Base-by-base conservation (phyloP, 208 protist genomes). In the Trypanosoma boissoni region DNA sequence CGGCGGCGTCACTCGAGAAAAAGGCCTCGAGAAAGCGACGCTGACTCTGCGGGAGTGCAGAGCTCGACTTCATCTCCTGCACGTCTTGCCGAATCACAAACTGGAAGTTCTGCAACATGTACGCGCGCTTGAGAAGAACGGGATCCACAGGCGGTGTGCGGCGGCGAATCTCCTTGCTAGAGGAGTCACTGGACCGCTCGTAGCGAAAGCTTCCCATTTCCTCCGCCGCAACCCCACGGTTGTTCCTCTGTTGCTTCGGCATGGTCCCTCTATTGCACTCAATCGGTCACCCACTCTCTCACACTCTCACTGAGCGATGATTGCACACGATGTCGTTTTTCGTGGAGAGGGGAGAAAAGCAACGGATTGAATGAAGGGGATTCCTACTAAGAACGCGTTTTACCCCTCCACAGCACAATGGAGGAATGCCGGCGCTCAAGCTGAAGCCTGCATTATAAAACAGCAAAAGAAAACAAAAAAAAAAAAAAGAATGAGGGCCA, bases 41-140 rank as follows among this genome's bases (percentile, higher is more conserved):
- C 53, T 83, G 72, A 1, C 75, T 79, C 59, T 90, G 82, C 32
- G 82, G 72, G 28, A 90, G 45, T 7, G 21, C 57, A 20, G 72
- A 41, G 0, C 18, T 54, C 18, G 60, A 2, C 26, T 34, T 41
- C 44, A 78, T 52, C 24, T 51, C 68, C 26, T 83, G 54, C 37
- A 86, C 56, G n/a, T 95, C 88, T n/a, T 42, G 32, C 28, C 80
- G 75, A 5, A 95, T 62, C n/a, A 95, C 72, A 68, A 92, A 89
- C 74, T 95, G 88, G 65, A 92, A 92, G 59, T 95, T 83, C 46
- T 91, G 84, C 42, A 95, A 72, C 79, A 92, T 88, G 55, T 77
- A 95, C n/a, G 76, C 79, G 2, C 80, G 84, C 49, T 73, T 78
- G 27, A 92, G 70, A 16, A 66, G 64, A 10, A 41, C 54, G 5